Evolutionary conservation across 108 stramenopile species (phyloP).

Genomic region (Cyclotella atomus): DNA sequence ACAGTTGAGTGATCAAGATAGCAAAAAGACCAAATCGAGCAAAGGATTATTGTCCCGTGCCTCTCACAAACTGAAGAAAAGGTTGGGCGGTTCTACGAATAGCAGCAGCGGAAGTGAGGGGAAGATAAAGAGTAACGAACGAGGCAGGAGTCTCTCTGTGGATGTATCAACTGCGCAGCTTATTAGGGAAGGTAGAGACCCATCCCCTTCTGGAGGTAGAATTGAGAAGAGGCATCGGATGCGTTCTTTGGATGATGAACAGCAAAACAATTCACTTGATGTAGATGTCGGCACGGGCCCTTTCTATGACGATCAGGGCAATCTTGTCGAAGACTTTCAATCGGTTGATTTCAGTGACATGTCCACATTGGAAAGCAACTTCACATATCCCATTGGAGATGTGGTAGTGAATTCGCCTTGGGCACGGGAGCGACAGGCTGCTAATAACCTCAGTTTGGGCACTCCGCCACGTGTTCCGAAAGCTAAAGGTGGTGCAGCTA

Average conservation of each 20-base stretch:
- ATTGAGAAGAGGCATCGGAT: not conserved
- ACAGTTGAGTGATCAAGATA: conserved; percentile 3
- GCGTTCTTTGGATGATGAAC: not conserved
- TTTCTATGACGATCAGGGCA: not conserved
- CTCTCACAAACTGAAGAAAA: conserved; percentile 19
- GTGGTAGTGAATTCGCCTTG: not conserved
- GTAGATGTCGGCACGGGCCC: not conserved
- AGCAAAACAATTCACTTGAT: not conserved
- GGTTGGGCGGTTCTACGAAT: conserved; percentile 6
- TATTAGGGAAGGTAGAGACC: conserved; percentile 22
- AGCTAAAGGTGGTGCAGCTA: not conserved
- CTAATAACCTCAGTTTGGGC: not conserved
- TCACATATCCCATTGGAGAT: not conserved
- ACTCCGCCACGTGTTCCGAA: not conserved
- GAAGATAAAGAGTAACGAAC: not conserved
- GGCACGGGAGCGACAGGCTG: not conserved
- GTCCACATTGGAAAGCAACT: conserved; percentile 2
- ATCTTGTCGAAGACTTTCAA: not conserved
- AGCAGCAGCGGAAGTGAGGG: not conserved
- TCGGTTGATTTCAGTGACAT: not conserved
- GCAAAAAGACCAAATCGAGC: conserved; percentile 25
- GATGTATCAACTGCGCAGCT: conserved; percentile 1
- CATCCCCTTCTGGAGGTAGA: conserved; percentile 13
- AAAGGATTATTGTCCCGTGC: conserved; percentile 27
- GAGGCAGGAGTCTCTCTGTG: not conserved